phyloP scores from a whole-genome alignment of 2,329 filamentous ascomycete species.

The Sporothrix curviconia region DNA sequence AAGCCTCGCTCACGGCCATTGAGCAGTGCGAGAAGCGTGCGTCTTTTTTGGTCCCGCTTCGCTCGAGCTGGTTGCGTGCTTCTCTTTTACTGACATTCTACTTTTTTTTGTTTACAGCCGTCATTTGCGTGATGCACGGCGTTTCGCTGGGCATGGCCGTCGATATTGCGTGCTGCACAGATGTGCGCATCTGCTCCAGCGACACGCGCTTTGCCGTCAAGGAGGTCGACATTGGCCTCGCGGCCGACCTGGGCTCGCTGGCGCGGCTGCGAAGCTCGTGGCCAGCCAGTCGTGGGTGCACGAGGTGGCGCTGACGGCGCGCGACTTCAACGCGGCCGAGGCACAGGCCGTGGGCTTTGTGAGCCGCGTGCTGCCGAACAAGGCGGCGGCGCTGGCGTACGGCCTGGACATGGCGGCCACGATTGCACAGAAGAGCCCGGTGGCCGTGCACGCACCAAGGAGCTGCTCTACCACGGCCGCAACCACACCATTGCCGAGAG shows the following conservation, averaged over 20 bases:
- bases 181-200: slow-evolving; percentile 59
- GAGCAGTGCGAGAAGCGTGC: slow-evolving; percentile 84
- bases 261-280: slow-evolving; percentile 64
- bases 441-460: slow-evolving; percentile 84
- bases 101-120: no score
- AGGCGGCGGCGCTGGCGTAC: slow-evolving; percentile 55
- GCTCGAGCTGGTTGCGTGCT: not conserved
- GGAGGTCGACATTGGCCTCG: slow-evolving; percentile 75
- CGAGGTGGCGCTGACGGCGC: slow-evolving; percentile 66
- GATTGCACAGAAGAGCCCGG: slow-evolving; percentile 75
- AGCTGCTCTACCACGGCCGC: slow-evolving; percentile 72
- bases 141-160: slow-evolving; percentile 72
- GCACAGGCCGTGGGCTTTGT: slow-evolving; percentile 65
- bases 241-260: slow-evolving; percentile 72
- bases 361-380: slow-evolving; percentile 55
- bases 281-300: slow-evolving; percentile 70
- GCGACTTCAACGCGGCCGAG: slow-evolving; percentile 63
- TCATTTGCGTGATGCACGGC: slow-evolving; percentile 76
- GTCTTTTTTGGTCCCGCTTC: slow-evolving; percentile 27
- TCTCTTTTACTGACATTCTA: not conserved
- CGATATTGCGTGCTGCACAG: slow-evolving; percentile 63
- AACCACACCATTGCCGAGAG: slow-evolving; percentile 73
- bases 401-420: slow-evolving; percentile 57
- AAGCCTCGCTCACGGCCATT: slow-evolving; percentile 66
- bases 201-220: slow-evolving; percentile 64